Evolutionary conservation across 768 basidiomycete species (phyloP).

Genomic region (Xerocomus spinulosus): DNA sequence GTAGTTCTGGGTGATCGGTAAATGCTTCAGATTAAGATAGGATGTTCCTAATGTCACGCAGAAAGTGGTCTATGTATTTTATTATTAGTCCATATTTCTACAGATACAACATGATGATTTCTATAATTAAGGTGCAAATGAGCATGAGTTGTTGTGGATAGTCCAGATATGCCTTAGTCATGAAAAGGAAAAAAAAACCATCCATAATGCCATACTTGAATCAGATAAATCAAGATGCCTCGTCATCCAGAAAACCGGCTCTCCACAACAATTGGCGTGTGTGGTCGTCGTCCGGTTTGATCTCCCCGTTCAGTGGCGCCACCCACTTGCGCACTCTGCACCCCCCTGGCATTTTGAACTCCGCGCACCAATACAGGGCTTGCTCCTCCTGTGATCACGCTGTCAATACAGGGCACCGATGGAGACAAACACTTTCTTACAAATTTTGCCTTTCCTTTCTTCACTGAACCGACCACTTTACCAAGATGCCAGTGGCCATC

Average conservation of each 20-base stretch:
- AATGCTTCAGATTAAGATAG: no score
- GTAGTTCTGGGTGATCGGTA: no score
- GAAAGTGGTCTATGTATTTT: no score
- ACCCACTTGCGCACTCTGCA: constrained; percentile 52
- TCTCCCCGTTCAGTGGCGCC: constrained; percentile 60
- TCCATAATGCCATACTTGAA: not conserved
- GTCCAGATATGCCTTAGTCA: no score
- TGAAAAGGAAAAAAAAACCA: not conserved
- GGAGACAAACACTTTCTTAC: constrained; percentile 28
- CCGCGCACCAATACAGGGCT: constrained; percentile 52
- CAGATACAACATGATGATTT: no score
- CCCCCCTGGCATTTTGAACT: constrained; percentile 35
- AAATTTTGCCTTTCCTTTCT: constrained; percentile 42
- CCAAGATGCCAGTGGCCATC: constrained; percentile 51
- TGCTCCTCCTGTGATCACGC: constrained; percentile 33
- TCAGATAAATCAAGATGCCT: not conserved
- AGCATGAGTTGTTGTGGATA: no score
- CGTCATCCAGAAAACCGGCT: constrained; percentile 40
- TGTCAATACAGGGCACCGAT: not conserved
- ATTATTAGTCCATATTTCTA: no score
- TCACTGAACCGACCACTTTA: constrained; percentile 41
- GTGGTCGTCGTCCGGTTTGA: constrained; percentile 53
- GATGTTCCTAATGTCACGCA: no score
- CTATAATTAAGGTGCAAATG: no score
- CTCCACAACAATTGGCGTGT: constrained; percentile 45